Base-by-base conservation (phyloP, 805 yeast species). In the Candida xiaguanensis region DNA sequence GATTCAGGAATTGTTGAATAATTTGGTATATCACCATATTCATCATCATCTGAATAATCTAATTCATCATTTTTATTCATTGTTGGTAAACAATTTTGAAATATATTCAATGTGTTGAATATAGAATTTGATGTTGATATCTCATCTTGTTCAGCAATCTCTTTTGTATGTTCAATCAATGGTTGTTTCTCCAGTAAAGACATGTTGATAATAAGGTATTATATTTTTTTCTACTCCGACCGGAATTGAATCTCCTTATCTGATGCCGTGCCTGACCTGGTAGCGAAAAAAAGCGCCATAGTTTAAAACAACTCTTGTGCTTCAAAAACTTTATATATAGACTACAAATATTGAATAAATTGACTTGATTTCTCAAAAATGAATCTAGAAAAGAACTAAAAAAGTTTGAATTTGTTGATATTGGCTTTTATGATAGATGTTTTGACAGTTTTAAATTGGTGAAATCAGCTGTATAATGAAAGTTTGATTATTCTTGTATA, bases 21-120 rank as follows among this genome's bases (percentile, higher is more conserved):
- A 35, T 53, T 46, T 0, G 67, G 68, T 27, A 63, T 45, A 17
- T 58, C 61, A 0, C 55, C 40, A 8, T 26, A 27, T 11, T 50
- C 56, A 19, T 45, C 47, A 20, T 51, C 58, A 29, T 50, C 56
- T 0, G 47, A 38, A 20, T 45, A 39, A 14, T 48, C 53, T 12
- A 45, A 47, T 8, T 46, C 50, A 14, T 35, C 44, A 11, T 46
- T 44, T 9, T 37, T 38, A 20, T 29, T 34, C 4, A 47, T 29
- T 9, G 23, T 39, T 4, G 65, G 59, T 17, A 60, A 37, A 36
- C 61, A 57, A 16, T 26, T 36, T 39, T 49, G 53, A 41, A 59
- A 53, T 8, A 35, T 35, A 13, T 27, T 27, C 8, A 35, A 27
- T 8, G 32, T 13, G 8, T 14, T 18, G 22, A 27, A 27, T 7